These are phyloP conservation scores for Coccinonectria pachysandricola DNA, from an alignment of 2,329 filamentous ascomycete species.

Conservation along the genomic window DNA sequence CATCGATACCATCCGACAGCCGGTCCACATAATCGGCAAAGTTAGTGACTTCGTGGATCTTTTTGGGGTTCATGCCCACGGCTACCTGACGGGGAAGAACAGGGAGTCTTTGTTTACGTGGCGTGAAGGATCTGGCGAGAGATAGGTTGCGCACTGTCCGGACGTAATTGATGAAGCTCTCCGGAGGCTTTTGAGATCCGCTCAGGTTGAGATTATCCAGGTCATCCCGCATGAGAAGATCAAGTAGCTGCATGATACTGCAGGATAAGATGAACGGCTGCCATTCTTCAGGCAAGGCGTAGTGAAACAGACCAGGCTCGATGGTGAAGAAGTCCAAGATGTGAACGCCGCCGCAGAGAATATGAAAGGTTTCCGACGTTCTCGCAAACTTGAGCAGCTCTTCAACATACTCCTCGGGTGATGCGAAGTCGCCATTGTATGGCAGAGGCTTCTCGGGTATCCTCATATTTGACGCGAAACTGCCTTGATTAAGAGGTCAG, in stretches of 20 bases:
- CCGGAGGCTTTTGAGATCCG: conserved; percentile 30
- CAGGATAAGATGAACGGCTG: conserved; percentile 61
- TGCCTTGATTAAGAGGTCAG: too few species aligned
- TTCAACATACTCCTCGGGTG: conserved; percentile 66
- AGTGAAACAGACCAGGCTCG: conserved; percentile 71
- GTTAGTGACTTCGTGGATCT: conserved; percentile 83
- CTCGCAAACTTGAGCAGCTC: conserved; percentile 68
- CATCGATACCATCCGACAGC: conserved; percentile 47
- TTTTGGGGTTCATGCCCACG: conserved; percentile 92
- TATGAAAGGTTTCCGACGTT: conserved; percentile 66
- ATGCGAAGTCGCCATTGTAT: conserved; percentile 57
- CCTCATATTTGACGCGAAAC: conserved; percentile 30
- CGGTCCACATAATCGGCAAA: conserved; percentile 76
- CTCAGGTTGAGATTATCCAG: conserved; percentile 31
- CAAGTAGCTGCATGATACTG: conserved; percentile 65
- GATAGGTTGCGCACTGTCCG: conserved; percentile 58
- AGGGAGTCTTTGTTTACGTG: conserved; percentile 34
- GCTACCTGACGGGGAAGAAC: conserved; percentile 61
- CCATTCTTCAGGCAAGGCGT: conserved; percentile 72
- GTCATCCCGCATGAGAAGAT: conserved; percentile 72
- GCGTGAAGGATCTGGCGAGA: conserved; percentile 50
- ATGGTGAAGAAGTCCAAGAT: conserved; percentile 92
- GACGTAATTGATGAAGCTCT: conserved; percentile 61
- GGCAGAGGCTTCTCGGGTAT: conserved; percentile 51
- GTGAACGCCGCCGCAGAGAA: conserved; percentile 92